Percentiles rank a stretch among this genome's conserved stretches.
phyloP scores from a whole-genome alignment of 495 filamentous ascomycete genomes.

The Endocarpon pusillum region DNA sequence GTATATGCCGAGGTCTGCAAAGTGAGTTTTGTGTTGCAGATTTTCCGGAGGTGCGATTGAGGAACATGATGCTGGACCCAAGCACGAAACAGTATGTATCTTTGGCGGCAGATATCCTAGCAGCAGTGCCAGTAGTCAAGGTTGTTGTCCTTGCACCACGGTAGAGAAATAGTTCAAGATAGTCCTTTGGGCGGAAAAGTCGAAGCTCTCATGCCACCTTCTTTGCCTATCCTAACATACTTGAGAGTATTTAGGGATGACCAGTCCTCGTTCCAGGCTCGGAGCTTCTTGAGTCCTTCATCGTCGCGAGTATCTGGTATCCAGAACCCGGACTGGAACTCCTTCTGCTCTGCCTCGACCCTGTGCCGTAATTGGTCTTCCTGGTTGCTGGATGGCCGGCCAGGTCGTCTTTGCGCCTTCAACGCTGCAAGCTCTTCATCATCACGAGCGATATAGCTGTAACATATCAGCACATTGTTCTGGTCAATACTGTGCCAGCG shows the following conservation, averaged over 20 bases:
- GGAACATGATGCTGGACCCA: no score
- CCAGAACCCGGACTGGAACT: constrained; percentile 73
- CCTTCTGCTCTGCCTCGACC: constrained; percentile 52
- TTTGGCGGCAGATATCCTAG: no score
- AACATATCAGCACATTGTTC: constrained; percentile 1
- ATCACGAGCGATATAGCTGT: constrained; percentile 60
- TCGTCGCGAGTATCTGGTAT: constrained; percentile 42
- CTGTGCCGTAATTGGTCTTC: constrained; percentile 63
- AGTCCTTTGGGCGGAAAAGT: constrained; percentile 55
- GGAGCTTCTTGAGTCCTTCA: constrained; percentile 34
- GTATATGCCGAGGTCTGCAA: no score
- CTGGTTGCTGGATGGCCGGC: constrained; percentile 58
- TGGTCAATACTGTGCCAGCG: constrained; percentile 8
- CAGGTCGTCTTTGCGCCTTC: constrained; percentile 60
- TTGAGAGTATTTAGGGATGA: constrained; percentile 38
- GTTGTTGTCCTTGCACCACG: no score
- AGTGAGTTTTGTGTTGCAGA: no score
- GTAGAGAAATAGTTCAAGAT: no score
- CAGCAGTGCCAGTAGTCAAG: no score
- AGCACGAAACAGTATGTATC: no score
- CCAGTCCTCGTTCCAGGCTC: constrained; percentile 46
- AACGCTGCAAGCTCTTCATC: constrained; percentile 57
- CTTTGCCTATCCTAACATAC: constrained; percentile 42
- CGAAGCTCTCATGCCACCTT: constrained; percentile 36
- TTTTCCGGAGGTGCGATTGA: no score